Evolutionary conservation across 257 asterid species (phyloP).

Genomic region (Avicennia marina): DNA sequence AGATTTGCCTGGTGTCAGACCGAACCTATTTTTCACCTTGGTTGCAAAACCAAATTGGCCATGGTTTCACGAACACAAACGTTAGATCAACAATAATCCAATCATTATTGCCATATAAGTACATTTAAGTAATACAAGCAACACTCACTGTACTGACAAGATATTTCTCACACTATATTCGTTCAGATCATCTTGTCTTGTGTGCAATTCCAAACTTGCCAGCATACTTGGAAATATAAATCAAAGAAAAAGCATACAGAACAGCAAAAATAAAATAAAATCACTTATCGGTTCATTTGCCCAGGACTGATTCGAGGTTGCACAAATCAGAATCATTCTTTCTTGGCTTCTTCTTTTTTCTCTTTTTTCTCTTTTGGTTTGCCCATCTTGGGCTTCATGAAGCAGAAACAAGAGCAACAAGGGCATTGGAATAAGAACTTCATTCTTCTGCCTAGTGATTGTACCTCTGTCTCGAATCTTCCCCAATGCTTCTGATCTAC

Average conservation of each 20-base stretch:
- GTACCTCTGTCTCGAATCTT: background rate
- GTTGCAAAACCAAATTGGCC: background rate
- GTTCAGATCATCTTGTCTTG: no score
- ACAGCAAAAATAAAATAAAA: no score
- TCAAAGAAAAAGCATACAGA: no score
- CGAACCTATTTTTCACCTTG: background rate
- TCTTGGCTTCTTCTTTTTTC: constrained; percentile 6
- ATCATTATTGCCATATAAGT: background rate
- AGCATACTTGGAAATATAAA: no score
- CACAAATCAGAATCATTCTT: no score
- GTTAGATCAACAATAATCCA: background rate
- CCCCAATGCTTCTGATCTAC: constrained; percentile 3
- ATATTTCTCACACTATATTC: background rate
- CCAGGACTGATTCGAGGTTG: no score
- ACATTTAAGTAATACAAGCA: background rate
- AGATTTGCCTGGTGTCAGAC: background rate
- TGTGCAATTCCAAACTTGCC: no score
- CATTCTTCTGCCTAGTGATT: constrained; percentile 24
- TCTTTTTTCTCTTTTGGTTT: constrained; percentile 32
- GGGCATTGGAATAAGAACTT: constrained; percentile 85
- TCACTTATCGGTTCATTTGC: no score
- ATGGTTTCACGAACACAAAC: background rate
- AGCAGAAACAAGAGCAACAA: constrained; percentile 80
- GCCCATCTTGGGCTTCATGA: constrained; percentile 63
- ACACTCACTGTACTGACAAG: no score